Evolutionary conservation across 2,329 filamentous ascomycete species (phyloP).

Genomic region (Trichoderma cornu-damae): DNA sequence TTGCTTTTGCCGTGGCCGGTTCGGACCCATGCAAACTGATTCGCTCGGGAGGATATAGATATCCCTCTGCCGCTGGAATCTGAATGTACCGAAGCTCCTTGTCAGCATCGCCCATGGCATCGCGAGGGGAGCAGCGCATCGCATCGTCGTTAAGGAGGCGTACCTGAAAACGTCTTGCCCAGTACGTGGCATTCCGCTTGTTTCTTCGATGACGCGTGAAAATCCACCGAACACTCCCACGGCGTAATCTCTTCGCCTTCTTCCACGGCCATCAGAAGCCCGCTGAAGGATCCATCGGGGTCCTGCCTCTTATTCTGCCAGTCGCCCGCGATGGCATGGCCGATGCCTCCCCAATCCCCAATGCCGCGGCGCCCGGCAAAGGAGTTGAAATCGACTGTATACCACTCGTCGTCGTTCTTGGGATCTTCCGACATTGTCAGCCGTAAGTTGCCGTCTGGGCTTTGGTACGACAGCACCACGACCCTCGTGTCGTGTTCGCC

Average conservation of each 20-base stretch:
- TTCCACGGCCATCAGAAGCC: conserved; percentile 21
- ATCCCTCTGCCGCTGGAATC: conserved; percentile 18
- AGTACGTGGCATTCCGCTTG: conserved; percentile 18
- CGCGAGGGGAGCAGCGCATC: neutral
- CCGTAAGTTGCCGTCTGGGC: conserved; percentile 18
- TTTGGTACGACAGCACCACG: conserved; percentile 22
- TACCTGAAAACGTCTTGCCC: conserved; percentile 20
- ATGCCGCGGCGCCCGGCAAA: conserved; percentile 12
- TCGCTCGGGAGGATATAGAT: conserved; percentile 1
- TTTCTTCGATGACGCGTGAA: conserved; percentile 18
- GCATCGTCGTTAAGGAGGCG: neutral
- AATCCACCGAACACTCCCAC: conserved; percentile 23
- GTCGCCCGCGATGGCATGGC: conserved; percentile 23
- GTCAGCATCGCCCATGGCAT: neutral
- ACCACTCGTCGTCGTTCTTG: conserved; percentile 16
- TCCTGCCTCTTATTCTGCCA: conserved; percentile 10
- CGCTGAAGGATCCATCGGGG: neutral
- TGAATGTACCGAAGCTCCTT: neutral
- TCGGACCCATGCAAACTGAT: conserved; percentile 22
- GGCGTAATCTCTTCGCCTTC: conserved; percentile 18
- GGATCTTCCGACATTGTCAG: conserved; percentile 22
- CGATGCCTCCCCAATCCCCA: conserved; percentile 19
- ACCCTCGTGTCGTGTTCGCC: conserved; percentile 13
- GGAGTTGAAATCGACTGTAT: conserved; percentile 16
- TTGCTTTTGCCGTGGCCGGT: neutral